phyloP scores from a whole-genome alignment of 768 basidiomycete species.

The Tylopilus rubrobrunneus region DNA sequence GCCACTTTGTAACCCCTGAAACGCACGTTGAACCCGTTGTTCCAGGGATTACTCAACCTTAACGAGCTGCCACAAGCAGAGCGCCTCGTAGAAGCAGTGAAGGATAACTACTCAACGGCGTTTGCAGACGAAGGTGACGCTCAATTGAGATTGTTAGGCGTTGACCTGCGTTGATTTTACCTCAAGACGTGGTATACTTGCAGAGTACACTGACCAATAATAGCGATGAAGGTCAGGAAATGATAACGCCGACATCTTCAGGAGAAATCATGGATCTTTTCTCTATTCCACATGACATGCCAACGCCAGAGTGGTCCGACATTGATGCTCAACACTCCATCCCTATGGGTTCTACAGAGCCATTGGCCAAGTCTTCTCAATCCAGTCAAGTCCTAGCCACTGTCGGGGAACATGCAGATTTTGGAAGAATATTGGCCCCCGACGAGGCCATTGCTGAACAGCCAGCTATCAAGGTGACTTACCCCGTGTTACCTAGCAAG shows the following conservation, averaged over 20 bases:
- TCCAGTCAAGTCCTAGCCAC: too few species aligned
- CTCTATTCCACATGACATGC: not conserved
- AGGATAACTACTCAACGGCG: not conserved
- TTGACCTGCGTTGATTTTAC: not conserved
- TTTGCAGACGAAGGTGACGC: not conserved
- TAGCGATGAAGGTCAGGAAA: not conserved
- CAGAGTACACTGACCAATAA: too few species aligned
- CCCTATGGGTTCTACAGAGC: too few species aligned
- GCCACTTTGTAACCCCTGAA: too few species aligned
- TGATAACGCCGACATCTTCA: not conserved
- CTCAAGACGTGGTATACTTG: slow-evolving; percentile 1
- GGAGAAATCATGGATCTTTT: not conserved
- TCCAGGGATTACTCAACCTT: not conserved
- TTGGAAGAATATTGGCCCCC: too few species aligned
- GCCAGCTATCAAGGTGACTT: too few species aligned
- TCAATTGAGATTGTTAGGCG: not conserved
- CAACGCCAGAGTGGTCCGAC: not conserved
- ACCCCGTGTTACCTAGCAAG: too few species aligned
- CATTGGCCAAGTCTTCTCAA: too few species aligned
- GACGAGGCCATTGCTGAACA: too few species aligned
- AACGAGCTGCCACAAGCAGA: not conserved
- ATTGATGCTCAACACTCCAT: too few species aligned
- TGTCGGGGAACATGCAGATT: too few species aligned
- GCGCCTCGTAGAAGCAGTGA: not conserved
- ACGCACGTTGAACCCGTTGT: not conserved